Percentiles rank a stretch among this genome's conserved stretches.
Conservation (phyloP, 441 rosid species). For the Mallotus repandus region DNA sequence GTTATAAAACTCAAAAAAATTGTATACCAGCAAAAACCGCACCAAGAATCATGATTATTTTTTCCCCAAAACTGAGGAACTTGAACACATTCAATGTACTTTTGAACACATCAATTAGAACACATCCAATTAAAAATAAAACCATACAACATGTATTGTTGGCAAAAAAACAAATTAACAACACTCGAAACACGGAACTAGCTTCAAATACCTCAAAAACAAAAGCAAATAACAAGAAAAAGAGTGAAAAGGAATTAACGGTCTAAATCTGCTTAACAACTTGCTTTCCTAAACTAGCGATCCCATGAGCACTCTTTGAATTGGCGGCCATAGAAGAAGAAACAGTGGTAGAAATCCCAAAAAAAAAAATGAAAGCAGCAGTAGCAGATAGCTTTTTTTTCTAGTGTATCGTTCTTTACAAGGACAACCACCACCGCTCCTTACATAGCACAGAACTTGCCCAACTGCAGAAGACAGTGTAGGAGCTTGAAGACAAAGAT, state of each 20-base stretch:
- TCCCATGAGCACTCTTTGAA: conserved; percentile 46
- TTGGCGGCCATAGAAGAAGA: conserved; percentile 55
- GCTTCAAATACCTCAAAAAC: background rate
- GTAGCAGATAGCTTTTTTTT: too few species aligned
- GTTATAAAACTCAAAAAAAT: background rate
- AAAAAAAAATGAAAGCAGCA: background rate
- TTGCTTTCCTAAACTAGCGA: conserved; percentile 56
- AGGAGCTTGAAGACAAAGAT: too few species aligned
- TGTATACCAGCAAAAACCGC: background rate
- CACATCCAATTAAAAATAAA: too few species aligned
- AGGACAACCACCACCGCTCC: too few species aligned
- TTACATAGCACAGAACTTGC: too few species aligned
- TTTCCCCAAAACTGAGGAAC: too few species aligned
- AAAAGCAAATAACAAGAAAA: background rate
- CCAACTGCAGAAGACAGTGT: too few species aligned
- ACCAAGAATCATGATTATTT: background rate
- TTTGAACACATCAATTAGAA: too few species aligned
- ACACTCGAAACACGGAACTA: background rate
- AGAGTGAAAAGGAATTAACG: conserved; percentile 26
- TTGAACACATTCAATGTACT: background rate
- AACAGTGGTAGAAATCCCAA: too few species aligned
- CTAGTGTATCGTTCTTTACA: too few species aligned
- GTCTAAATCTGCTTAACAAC: conserved; percentile 40
- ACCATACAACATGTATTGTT: too few species aligned
- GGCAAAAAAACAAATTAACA: too few species aligned